Conservation (phyloP, 129 eudicot genomes). For the Tagetes erecta region DNA sequence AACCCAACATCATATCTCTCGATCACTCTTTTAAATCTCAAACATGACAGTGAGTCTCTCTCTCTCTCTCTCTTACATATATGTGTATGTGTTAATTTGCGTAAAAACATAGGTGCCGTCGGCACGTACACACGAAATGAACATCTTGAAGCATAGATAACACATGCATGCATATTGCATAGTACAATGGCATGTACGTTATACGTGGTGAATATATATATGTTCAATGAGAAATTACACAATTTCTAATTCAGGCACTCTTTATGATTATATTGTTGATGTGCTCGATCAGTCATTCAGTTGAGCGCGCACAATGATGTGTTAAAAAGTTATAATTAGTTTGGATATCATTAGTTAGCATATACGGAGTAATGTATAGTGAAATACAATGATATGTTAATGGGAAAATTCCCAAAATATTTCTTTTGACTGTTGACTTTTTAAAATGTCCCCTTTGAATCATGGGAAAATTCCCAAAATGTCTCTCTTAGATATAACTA, state of each 20-base stretch:
- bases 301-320: too few relatives aligned
- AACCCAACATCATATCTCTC: not conserved
- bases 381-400: not conserved
- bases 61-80: not conserved
- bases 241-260: not conserved
- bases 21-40: not conserved
- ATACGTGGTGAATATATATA: too few relatives aligned
- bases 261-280: not conserved
- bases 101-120: not conserved
- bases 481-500: too few relatives aligned
- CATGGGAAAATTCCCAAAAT: too few relatives aligned
- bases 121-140: not conserved
- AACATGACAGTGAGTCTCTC: slow-evolving; percentile 39
- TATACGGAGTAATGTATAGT: not conserved
- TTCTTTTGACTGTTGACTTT: too few relatives aligned
- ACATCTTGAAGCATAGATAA: not conserved
- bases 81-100: not conserved
- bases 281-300: too few relatives aligned
- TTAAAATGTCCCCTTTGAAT: too few relatives aligned
- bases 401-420: too few relatives aligned
- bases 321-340: not conserved
- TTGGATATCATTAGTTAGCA: not conserved
- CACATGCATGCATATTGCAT: not conserved
- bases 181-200: not conserved
- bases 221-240: not conserved